Conservation (phyloP, 495 filamentous ascomycete species). For the Trichocladium antarcticum region DNA sequence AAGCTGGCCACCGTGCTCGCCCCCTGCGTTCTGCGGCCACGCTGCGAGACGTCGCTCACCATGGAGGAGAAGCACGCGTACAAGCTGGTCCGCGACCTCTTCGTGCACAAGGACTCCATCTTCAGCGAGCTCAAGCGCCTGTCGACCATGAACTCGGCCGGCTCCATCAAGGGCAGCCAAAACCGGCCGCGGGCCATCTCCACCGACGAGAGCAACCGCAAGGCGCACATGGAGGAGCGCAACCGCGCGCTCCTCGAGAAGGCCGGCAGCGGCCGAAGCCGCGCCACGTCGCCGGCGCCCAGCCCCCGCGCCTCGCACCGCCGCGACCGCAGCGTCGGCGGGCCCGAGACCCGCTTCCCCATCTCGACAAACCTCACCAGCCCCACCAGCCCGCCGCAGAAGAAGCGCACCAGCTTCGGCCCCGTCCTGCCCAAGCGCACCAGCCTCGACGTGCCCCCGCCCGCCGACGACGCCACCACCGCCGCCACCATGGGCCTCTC, state of each 20-base stretch:
- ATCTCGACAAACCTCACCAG: constrained; percentile 57
- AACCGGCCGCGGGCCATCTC: constrained; percentile 78
- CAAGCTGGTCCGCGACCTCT: constrained; percentile 85
- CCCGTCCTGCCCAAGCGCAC: constrained; percentile 33
- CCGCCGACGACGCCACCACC: constrained; percentile 27
- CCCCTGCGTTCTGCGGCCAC: constrained; percentile 79
- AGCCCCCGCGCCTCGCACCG: constrained; percentile 44
- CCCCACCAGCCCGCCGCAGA: constrained; percentile 37
- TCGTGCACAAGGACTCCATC: constrained; percentile 85
- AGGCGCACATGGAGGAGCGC: constrained; percentile 85
- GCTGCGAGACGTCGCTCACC: constrained; percentile 73
- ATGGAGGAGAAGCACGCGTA: constrained; percentile 92
- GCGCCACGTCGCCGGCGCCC: constrained; percentile 64
- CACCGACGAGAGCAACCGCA: constrained; percentile 91
- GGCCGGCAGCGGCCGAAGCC: constrained; percentile 44
- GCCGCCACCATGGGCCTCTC: constrained; percentile 26
- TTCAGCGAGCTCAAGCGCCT: constrained; percentile 95
- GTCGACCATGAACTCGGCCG: constrained; percentile 51
- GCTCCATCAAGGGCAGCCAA: constrained; percentile 31
- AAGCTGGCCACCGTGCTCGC: constrained; percentile 68
- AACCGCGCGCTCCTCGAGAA: constrained; percentile 68
- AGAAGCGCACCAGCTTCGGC: constrained; percentile 23
- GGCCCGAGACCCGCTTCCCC: constrained; percentile 74
- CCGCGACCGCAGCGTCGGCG: constrained; percentile 72
- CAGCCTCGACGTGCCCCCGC: constrained; percentile 40